Evolutionary conservation across 2,329 filamentous ascomycete genomes (phyloP), one percentile per base, ranked within the genome.

Genomic region (Fusarium secorum): DNA sequence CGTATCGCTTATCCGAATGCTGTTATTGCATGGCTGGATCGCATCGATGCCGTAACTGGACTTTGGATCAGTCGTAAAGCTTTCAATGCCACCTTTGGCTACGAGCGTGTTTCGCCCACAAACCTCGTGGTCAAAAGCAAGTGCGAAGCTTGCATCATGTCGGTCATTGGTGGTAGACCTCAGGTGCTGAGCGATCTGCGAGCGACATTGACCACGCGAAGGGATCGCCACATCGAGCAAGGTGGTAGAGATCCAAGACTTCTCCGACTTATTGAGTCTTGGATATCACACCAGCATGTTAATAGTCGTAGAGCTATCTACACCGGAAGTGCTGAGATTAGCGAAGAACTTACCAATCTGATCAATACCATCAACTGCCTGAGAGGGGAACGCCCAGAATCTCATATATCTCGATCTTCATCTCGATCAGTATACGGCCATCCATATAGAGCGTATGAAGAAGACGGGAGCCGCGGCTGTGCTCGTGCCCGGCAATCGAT

Each of bases 61-160:
- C 73, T 85, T 24, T 85, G 83, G 82, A 79, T 85, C 20, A 71
- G 76, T 3, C 71, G 76, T 2, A 55, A 74, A 1, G 70, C 80
- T 5, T 86, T 85, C 64, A 65, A 72, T 22, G 44, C 73, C 17
- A 67, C 78, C 6, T 85, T 81, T 66, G 76, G 78, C 2, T 77
- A 80, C n/a, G 73, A 80, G 6, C 59, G 57, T 2, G 55, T 52
- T 56, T 32, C 71, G 68, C 75, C 69, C 26, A 42, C 28, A 28
- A 73, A 79, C 38, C 72, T 66, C 11, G 52, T 66, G 15, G 76
- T 84, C 7, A 60, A 67, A 33, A 79, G 75, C 11, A 77, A 62
- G 4, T 89, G 87, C 67, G 84, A 87, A 71, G 87, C 86, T 4
- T 89, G 87, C 66, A 83, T 87, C 32, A 75, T 89, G 17, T 81